Percentiles rank a stretch among this genome's conserved stretches.
phyloP scores from a whole-genome alignment of 2,329 filamentous ascomycete species.

The Penicillium sp. region DNA sequence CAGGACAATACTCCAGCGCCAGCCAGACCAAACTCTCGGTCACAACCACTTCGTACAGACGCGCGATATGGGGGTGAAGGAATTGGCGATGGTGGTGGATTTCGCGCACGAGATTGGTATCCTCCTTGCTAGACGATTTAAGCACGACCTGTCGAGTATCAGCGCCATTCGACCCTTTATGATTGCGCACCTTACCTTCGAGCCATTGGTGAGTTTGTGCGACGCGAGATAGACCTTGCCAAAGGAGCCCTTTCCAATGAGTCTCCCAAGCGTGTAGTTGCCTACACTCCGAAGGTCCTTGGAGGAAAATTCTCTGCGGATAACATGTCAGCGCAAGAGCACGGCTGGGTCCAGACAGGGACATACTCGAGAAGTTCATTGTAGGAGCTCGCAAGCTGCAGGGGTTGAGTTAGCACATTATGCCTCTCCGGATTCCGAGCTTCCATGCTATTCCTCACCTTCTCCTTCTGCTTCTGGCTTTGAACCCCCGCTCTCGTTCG shows the following conservation, averaged over 20 bases:
- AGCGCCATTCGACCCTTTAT: slow-evolving; percentile 6
- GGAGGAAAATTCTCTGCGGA: slow-evolving; percentile 81
- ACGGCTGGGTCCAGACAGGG: slow-evolving; percentile 2
- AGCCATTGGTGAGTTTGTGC: slow-evolving; percentile 97
- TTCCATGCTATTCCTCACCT: slow-evolving; percentile 44
- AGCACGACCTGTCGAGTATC: slow-evolving; percentile 74
- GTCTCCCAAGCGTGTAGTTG: slow-evolving; percentile 86
- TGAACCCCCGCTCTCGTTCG: slow-evolving; percentile 55
- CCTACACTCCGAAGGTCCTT: slow-evolving; percentile 89
- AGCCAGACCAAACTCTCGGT: slow-evolving; percentile 95
- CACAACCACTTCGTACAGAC: slow-evolving; percentile 96
- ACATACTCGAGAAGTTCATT: slow-evolving; percentile 90
- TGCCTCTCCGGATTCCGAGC: neutral
- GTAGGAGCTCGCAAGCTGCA: slow-evolving; percentile 92
- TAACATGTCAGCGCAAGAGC: slow-evolving; percentile 12
- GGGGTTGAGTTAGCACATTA: slow-evolving; percentile 14
- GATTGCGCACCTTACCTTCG: slow-evolving; percentile 66
- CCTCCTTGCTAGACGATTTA: slow-evolving; percentile 95
- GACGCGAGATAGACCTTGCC: slow-evolving; percentile 96
- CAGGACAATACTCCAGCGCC: slow-evolving; percentile 92
- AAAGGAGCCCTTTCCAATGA: slow-evolving; percentile 97
- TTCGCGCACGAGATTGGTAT: slow-evolving; percentile 92
- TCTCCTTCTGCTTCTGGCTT: slow-evolving; percentile 61
- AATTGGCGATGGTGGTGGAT: slow-evolving; percentile 99
- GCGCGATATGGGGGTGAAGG: slow-evolving; percentile 93